Evolutionary conservation across 352 stramenopile genomes (phyloP).

Genomic region (Phytopythium helicoides): DNA sequence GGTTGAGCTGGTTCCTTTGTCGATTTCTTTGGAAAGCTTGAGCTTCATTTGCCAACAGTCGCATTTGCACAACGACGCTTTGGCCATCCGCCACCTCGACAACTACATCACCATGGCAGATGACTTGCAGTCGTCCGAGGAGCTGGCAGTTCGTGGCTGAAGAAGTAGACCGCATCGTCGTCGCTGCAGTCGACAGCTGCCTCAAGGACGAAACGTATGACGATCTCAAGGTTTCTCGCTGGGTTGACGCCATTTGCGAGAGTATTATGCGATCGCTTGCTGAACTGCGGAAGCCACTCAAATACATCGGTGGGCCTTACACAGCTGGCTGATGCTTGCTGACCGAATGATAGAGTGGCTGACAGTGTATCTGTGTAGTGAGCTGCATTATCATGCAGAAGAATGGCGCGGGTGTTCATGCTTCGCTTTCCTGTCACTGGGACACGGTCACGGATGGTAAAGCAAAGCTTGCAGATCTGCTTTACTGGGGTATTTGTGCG

Average conservation of each 20-base stretch:
- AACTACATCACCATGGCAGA: conserved; percentile 49
- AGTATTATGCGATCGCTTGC: conserved; percentile 83
- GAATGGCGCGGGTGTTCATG: conserved; percentile 90
- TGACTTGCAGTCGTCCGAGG: conserved; percentile 86
- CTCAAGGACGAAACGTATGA: conserved; percentile 89
- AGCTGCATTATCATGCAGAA: conserved; percentile 94
- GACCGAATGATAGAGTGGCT: neutral
- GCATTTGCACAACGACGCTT: too few species aligned
- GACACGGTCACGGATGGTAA: conserved; percentile 89
- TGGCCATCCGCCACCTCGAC: too few species aligned
- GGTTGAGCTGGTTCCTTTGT: too few species aligned
- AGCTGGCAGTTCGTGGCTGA: conserved; percentile 91
- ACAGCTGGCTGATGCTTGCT: neutral
- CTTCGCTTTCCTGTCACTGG: conserved; percentile 89
- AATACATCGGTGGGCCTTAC: conserved; percentile 76
- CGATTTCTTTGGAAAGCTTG: too few species aligned
- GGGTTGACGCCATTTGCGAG: conserved; percentile 91
- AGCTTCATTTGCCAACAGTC: too few species aligned
- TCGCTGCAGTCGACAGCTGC: conserved; percentile 74
- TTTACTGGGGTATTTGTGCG: neutral
- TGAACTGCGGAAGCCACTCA: conserved; percentile 91
- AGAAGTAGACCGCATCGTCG: conserved; percentile 88
- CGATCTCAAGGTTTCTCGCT: conserved; percentile 81
- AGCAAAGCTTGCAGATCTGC: too few species aligned
- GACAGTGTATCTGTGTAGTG: conserved; percentile 37